These are phyloP conservation scores for Fistulifera pelliculosa DNA, from an alignment of 108 stramenopile species.

Conservation along the genomic window DNA sequence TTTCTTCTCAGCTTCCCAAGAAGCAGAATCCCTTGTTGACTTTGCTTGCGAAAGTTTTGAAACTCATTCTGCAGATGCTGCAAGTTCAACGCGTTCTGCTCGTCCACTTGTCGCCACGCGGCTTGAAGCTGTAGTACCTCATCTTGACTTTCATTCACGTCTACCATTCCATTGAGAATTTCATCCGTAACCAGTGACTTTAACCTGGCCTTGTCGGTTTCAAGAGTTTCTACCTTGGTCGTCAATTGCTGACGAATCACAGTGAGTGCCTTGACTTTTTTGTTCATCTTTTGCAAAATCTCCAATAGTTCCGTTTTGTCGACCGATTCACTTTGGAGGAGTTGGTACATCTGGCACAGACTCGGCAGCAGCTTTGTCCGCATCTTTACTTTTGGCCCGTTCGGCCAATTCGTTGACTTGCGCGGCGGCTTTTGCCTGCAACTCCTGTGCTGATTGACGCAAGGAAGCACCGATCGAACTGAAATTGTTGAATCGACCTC, in stretches of 20 bases:
- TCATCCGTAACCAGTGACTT: slow-evolving; percentile 43
- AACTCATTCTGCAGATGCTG: slow-evolving; percentile 54
- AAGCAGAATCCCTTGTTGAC: slow-evolving; percentile 8
- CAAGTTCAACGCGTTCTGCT: slow-evolving; percentile 43
- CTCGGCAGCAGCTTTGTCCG: neutral
- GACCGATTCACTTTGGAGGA: slow-evolving; percentile 16
- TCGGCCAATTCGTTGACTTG: slow-evolving; percentile 4
- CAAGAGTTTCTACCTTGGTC: slow-evolving; percentile 41
- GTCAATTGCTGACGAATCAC: slow-evolving; percentile 39
- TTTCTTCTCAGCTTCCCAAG: slow-evolving; percentile 24
- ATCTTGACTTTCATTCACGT: slow-evolving; percentile 24
- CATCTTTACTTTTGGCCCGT: slow-evolving; percentile 2
- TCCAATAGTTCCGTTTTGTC: slow-evolving; percentile 73
- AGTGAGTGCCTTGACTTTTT: slow-evolving; percentile 65
- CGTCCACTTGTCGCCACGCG: slow-evolving; percentile 50
- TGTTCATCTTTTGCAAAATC: slow-evolving; percentile 74
- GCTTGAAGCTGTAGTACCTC: slow-evolving; percentile 38
- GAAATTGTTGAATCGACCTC: too few relatives aligned
- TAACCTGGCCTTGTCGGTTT: slow-evolving; percentile 44
- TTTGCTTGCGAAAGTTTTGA: slow-evolving; percentile 14
- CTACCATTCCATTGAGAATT: slow-evolving; percentile 40
- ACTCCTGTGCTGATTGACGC: slow-evolving; percentile 18
- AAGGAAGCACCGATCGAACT: slow-evolving; percentile 7
- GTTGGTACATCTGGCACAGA: neutral
- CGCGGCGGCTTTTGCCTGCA: slow-evolving; percentile 11